Evolutionary conservation across 2,329 filamentous ascomycete species (phyloP), one percentile per base, ranked within the genome.

Genomic region (Sporothrix brasiliensis): DNA sequence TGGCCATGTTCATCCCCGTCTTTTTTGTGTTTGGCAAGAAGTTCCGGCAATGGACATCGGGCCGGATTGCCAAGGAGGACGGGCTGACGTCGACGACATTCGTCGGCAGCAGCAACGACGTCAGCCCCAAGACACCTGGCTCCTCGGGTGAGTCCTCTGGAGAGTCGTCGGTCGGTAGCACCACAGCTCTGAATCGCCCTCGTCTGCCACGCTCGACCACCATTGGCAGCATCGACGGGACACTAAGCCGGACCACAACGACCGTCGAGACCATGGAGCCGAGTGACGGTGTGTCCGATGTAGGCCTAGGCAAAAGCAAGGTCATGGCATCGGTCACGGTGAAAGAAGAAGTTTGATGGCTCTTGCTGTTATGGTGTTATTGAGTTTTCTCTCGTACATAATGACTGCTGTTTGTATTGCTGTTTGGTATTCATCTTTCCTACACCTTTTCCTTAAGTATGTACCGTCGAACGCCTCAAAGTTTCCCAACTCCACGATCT

Each of bases 21-120:
- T 74, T 79, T 21, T 79, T 75, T 68, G 75, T 77, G 34, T 75
- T 70, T 30, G 76, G 76, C 47, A 75, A 76, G 70, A 73, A 70
- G 53, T 67, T 78, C 11, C 72, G 78, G 2, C 50, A 73, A 67
- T 78, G 74, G 76, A 79, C 77, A 0, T 60, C 70, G 13, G 54
- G 14, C 69, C 70, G 14, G 66, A 72, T 68, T 14, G 34, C 70
- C 68, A 30, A 73, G 53, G 61, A 70, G 70, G 70, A 30, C 13
- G 34, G 47, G 19, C 61, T 4, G 16, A 13, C 24, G 3, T 11
- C 52, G n/a, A 13, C 52, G 9, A 27, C 54, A 13, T 58, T 58
- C n/a, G 41, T 69, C 19, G 13, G 2, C 19, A 41, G 7, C 7
- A n/a, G 24, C 52, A 19, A 39, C 56, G n/a, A 9, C 19, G 34